Evolutionary conservation across 2,329 filamentous ascomycete species (phyloP), one percentile per base, ranked within the genome.

Genomic region (Grosmannia clavigera): DNA sequence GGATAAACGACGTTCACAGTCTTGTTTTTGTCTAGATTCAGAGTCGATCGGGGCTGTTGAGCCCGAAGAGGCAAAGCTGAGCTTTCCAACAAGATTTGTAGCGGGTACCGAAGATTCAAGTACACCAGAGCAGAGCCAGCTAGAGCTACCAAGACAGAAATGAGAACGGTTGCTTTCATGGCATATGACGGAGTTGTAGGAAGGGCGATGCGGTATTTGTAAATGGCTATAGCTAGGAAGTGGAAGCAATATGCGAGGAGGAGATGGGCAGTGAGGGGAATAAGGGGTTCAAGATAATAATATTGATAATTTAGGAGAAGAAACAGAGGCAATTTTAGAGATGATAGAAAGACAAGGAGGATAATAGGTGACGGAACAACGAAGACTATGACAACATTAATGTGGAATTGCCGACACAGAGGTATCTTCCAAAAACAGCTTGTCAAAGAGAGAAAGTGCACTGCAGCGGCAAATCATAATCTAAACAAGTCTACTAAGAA

Each of bases 1-100:
- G 64, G 61, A 33, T 64, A 65, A 0, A n/a, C 38, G 5, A 65
- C 63, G 9, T 33, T 9, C 6, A 50, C 55, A 3, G 25, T 48
- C 12, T 25, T 19, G 27, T 6, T 9, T 3, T 50, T 46, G 25
- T 55, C 35, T 5, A 2, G 22, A 19, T 22, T 38, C 12, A 19
- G 27, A 19, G 22, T 16, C 5, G 12, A 29, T 11, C 12, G 35
- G 7, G 35, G 38, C 35, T 29, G 35, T 14, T 40, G 38, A 19
- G 33, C 19, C 11, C 14, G 19, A 10, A 22, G 33, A n/a, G 31
- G 19, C 12, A 52, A 14, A 52, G 14, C 16, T 27, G 25, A 10
- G 25, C 22, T 11, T 11, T n/a, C n/a, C 10, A 40, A n/a, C 33
- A 22, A 14, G 12, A 55, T 5, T 27, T 55, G 33, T 5, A 55